A percentile compares a stretch with the other conserved stretches of the same genome.
Conservation (phyloP, 257 asterid genomes). For the Solanum arcanum region DNA sequence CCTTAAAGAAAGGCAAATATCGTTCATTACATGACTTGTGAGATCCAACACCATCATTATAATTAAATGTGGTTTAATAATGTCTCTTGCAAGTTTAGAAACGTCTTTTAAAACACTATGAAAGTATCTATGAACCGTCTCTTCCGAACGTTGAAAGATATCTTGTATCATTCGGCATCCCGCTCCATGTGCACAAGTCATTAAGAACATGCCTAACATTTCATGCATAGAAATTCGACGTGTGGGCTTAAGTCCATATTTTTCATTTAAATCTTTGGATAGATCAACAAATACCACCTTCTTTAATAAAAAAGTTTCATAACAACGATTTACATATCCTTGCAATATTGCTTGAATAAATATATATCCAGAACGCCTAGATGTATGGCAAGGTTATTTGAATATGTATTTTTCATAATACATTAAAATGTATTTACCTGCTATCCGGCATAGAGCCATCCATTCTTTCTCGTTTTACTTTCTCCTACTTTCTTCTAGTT, state of each 20-base stretch:
- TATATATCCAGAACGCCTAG: not conserved
- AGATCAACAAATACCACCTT: not conserved
- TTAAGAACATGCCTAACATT: not conserved
- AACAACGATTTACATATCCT: not conserved
- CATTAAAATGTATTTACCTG: not conserved
- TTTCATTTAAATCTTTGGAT: not conserved
- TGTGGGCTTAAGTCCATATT: not conserved
- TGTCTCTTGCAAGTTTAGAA: not conserved
- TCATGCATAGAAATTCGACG: not conserved
- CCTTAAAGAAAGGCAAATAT: not conserved
- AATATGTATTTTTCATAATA: not conserved
- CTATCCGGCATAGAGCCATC: not conserved
- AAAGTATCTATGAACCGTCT: not conserved
- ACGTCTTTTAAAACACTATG: not conserved
- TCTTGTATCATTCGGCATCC: not conserved
- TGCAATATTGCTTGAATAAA: not conserved
- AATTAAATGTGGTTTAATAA: not conserved
- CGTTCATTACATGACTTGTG: not conserved
- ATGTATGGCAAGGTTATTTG: not conserved
- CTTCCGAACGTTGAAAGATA: not conserved
- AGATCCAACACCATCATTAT: not conserved
- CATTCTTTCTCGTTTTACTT: too few relatives aligned
- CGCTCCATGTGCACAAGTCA: not conserved
- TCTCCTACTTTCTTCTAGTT: too few relatives aligned
- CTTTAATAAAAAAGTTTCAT: not conserved